These are phyloP conservation scores for Solanum sitiens DNA, from an alignment of 257 asterid genomes.

Conservation along the genomic window DNA sequence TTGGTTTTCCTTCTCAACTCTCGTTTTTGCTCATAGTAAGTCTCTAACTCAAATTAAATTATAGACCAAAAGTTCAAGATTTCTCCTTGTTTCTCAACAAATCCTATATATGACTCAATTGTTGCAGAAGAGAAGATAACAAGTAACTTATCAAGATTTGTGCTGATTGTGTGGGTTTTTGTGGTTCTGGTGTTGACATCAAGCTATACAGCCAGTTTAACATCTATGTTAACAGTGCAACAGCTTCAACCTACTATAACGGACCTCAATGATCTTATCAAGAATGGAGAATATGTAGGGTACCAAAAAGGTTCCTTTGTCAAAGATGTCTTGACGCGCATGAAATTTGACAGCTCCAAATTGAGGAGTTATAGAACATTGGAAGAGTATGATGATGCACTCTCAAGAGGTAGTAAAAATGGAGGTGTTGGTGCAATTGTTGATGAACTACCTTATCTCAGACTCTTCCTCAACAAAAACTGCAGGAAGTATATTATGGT, in stretches of 20 bases:
- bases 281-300: conserved; percentile 25
- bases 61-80: background rate
- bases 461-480: conserved; percentile 7
- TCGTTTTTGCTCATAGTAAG: conserved; percentile 35
- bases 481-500: conserved; percentile 27
- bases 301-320: conserved; percentile 45
- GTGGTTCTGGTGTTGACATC: conserved; percentile 37
- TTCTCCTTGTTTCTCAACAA: background rate
- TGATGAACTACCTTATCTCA: conserved; percentile 39
- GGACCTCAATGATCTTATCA: conserved; percentile 22
- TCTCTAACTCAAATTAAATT: background rate
- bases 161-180: conserved; percentile 35
- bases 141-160: conserved; percentile 17
- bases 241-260: conserved; percentile 23
- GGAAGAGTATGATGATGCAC: conserved; percentile 14
- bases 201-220: conserved; percentile 44
- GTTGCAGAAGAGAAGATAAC: conserved; percentile 31
- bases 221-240: conserved; percentile 33
- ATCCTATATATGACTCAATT: background rate
- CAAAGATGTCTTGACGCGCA: conserved; percentile 2
- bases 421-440: conserved; percentile 36
- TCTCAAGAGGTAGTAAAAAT: conserved; percentile 16
- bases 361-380: conserved; percentile 10
- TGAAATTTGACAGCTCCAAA: conserved; percentile 21
- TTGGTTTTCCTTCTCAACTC: conserved; percentile 33